Evolutionary conservation across 1,284 basidiomycete species (phyloP), one percentile per base, ranked within the genome.

Genomic region (Ustilago xerochloae): DNA sequence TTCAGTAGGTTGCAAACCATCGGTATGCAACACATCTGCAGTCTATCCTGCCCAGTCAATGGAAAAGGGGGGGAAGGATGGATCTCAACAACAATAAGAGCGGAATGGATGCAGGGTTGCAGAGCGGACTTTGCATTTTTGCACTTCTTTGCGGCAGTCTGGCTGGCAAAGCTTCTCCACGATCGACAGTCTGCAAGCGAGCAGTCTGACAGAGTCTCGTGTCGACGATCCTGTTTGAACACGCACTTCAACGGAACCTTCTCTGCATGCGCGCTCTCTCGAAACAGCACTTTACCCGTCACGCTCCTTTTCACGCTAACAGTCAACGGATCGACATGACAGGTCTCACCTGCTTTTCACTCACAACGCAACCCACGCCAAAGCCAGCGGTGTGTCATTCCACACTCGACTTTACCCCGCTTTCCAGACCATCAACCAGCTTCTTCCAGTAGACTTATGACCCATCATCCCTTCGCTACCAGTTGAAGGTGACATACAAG

Each of bases 271-370:
- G n/a, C n/a, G n/a, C n/a, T n/a, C 33, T 22, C 18, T 20, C 24
- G 29, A 36, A 35, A 18, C 4, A 6, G 29, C 29, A 48, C 46
- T 48, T 48, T 48, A 48, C 46, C 46, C 46, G 46, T 48, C 46
- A 48, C 46, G 46, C 43, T 13, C 28, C 16, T 48, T 13, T 32
- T 20, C 29, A 48, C 46, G 46, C 46, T 32, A 48, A 32, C 16
- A 15, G 9, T 20, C 46, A 48, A 32, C 12, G 46, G 46, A 32
- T 48, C 46, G 46, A 48, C 46, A 33, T n/a, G 15, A 29, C 30
- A 48, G 29, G 10, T 32, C 8, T 48, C 46, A 48, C 39, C 10
- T 20, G 15, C 28, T 48, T 30, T 39, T 16, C 5, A 20, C 15
- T 18, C n/a, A 39, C 38, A 39, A 6, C 35, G 15, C 35, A 12